Evolutionary conservation across 208 protist genomes (phyloP), one percentile per base, ranked within the genome.

Genomic region (Acanthamoeba rhysodes): DNA sequence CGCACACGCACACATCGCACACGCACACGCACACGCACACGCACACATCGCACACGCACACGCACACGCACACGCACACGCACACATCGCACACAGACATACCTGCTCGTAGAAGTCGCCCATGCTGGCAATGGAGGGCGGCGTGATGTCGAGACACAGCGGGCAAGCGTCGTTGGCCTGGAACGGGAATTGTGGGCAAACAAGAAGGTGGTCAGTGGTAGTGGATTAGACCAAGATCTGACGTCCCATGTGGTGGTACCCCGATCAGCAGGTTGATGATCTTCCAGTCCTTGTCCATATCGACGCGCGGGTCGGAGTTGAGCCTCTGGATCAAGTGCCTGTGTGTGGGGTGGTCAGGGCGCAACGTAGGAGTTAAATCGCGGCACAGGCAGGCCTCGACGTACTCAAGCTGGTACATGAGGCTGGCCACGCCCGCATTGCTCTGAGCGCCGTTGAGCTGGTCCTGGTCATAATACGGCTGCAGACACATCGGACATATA

Each of bases 211-310:
- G 55, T 59, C 0, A 59, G 14, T 57, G 53, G 4, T 24, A 8
- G 53, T 57, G 12, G 18, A 59, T 59, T 18, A 14, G 55, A 24
- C 18, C 4, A 59, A 3, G 37, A 9, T 5, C 1, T 59, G 55
- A 24, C 45, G 12, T 14, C 12, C 45, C 45, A 14, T 10, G 45
- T 10, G 45, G 45, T 14, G 14, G 5, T 62, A 90, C 82, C 2
- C 82, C 82, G 14, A 90, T 66, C n/a, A 90, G 22, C 22, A 90
- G 55, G 82, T 57, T 90, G 55, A 90, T 14, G 55, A 90, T 22
- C 45, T 90, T 90, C 82, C 82, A 90, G n/a, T 90, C 82, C 27
- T 90, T 90, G 7, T 48, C 53, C 82, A 90, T 90, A 59, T 88
- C 78, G 22, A 88, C 41, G n/a, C 32, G 22, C 10, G 78, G 78